These are phyloP conservation scores for Dictyostelium brefeldianum DNA, from an alignment of 78 protist species.

Conservation along the genomic window DNA sequence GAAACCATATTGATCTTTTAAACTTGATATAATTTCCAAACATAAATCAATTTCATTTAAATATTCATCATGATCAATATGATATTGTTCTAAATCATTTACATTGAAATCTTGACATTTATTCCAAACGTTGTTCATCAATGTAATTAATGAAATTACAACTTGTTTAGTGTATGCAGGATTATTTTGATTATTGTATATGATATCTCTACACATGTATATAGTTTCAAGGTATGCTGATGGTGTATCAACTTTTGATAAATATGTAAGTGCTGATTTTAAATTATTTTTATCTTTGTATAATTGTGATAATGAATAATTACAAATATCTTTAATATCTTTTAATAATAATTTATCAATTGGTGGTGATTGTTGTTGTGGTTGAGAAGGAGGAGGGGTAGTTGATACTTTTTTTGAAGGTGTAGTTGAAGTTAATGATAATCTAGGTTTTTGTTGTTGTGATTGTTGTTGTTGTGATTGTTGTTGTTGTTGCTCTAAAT, in stretches of 20 bases:
- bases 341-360: background rate
- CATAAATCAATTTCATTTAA: background rate
- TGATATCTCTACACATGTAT: slow-evolving; percentile 9
- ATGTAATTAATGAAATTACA: background rate
- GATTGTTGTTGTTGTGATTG: background rate
- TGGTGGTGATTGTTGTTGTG: background rate
- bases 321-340: slow-evolving; percentile 22
- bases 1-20: slow-evolving; percentile 7
- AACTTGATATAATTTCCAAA: slow-evolving; percentile 6
- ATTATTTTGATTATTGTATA: background rate
- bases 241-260: slow-evolving; percentile 53
- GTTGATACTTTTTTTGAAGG: background rate
- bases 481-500: background rate
- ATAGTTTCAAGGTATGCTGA: slow-evolving; percentile 6
- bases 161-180: slow-evolving; percentile 6
- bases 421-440: background rate
- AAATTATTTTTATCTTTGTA: background rate
- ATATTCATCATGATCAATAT: slow-evolving; percentile 5
- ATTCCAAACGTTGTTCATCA: background rate
- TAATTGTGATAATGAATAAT: background rate
- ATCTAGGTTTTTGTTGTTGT: background rate
- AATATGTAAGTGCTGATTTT: slow-evolving; percentile 25
- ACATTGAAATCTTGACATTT: slow-evolving; percentile 62
- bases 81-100: slow-evolving; percentile 10
- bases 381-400: background rate